Evolutionary conservation across 192 early-diverging fungal species (phyloP).

Genomic region (Backusella tuberculispora): DNA sequence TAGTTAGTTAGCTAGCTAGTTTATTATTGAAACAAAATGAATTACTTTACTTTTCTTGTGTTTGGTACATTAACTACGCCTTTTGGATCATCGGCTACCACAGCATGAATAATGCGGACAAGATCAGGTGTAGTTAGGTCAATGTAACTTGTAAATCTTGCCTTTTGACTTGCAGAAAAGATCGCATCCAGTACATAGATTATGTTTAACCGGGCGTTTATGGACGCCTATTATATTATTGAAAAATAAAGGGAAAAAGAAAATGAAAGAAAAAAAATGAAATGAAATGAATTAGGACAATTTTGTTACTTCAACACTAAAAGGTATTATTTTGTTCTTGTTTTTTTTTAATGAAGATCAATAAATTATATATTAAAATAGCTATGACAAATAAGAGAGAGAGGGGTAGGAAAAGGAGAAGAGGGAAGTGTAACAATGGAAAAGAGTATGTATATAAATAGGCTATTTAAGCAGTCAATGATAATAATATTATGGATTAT

Average conservation of each 20-base stretch:
- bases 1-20: not conserved
- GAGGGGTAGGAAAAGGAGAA: no score
- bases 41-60: slow-evolving; percentile 48
- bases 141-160: slow-evolving; percentile 51
- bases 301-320: not conserved
- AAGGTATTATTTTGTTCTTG: slow-evolving; percentile 1
- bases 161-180: slow-evolving; percentile 48
- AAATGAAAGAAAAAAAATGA: not conserved
- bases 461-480: not conserved
- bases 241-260: not conserved
- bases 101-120: slow-evolving; percentile 44
- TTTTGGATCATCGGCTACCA: slow-evolving; percentile 47
- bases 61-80: slow-evolving; percentile 59
- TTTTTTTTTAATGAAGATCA: not conserved
- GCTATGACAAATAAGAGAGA: not conserved
- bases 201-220: slow-evolving; percentile 59
- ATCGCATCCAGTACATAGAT: slow-evolving; percentile 62
- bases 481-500: not conserved
- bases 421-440: not conserved
- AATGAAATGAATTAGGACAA: slow-evolving; percentile 1
- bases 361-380: not conserved
- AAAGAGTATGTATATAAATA: not conserved
- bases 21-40: not conserved
- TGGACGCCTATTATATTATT: slow-evolving; percentile 40
- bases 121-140: slow-evolving; percentile 53